Percentiles rank a stretch among this genome's conserved stretches.
phyloP scores from a whole-genome alignment of 306 rosid species.

The Dryas alaskensis region DNA sequence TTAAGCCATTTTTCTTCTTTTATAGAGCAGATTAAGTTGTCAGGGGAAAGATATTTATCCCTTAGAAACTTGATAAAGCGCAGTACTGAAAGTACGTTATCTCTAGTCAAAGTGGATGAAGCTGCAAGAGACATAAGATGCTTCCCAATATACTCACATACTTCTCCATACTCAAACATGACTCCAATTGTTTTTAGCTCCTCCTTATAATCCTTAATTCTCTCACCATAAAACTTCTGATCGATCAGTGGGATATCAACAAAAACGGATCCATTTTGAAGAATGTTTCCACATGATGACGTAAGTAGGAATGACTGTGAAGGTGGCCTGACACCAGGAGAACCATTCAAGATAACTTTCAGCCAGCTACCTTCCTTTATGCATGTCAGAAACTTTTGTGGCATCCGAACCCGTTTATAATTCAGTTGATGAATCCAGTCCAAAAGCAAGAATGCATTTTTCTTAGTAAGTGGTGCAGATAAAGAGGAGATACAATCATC shows the following conservation, averaged over 20 bases:
- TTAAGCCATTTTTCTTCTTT: slow-evolving; percentile 43
- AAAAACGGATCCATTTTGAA: slow-evolving; percentile 52
- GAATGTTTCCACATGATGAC: slow-evolving; percentile 41
- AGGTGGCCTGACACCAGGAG: slow-evolving; percentile 44
- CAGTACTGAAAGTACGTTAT: slow-evolving; percentile 44
- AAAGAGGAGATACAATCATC: slow-evolving; percentile 46
- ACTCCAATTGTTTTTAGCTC: slow-evolving; percentile 65
- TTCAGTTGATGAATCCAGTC: slow-evolving; percentile 51
- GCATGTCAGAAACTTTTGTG: slow-evolving; percentile 42
- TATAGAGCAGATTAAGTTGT: slow-evolving; percentile 40
- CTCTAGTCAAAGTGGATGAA: slow-evolving; percentile 32
- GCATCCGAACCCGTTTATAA: slow-evolving; percentile 16
- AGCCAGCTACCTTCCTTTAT: slow-evolving; percentile 68
- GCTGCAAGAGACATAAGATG: slow-evolving; percentile 55
- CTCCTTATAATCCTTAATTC: slow-evolving; percentile 40
- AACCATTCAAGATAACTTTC: slow-evolving; percentile 40
- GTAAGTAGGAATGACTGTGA: slow-evolving; percentile 47
- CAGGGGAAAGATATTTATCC: slow-evolving; percentile 17
- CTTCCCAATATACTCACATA: slow-evolving; percentile 51
- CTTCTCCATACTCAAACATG: slow-evolving; percentile 57
- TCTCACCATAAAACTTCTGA: slow-evolving; percentile 38
- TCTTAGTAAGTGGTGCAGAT: slow-evolving; percentile 47
- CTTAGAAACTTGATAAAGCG: slow-evolving; percentile 48
- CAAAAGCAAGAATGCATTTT: slow-evolving; percentile 60
- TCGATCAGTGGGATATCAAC: slow-evolving; percentile 72